phyloP scores from a whole-genome alignment of 495 filamentous ascomycete species.

The Penicillium chermesinum region DNA sequence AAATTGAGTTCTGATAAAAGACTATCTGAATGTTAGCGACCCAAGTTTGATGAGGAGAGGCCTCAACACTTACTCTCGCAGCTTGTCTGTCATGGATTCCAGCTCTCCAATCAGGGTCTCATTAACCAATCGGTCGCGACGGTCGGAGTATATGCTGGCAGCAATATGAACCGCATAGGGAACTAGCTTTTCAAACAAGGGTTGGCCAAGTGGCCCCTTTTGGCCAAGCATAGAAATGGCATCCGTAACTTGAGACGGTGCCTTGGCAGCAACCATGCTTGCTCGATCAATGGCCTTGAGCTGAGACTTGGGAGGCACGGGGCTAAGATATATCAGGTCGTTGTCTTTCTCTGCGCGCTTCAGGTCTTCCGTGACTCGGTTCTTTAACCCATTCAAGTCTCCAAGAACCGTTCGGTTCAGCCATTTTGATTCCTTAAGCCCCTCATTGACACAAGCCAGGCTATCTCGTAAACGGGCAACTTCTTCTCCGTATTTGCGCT shows the following conservation, averaged over 20 bases:
- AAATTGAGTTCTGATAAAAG: constrained; percentile 79
- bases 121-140: constrained; percentile 82
- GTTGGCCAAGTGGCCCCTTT: constrained; percentile 70
- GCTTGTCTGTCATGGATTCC: constrained; percentile 70
- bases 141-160: constrained; percentile 90
- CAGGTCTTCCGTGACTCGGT: constrained; percentile 74
- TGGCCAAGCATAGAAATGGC: constrained; percentile 75
- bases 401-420: constrained; percentile 77
- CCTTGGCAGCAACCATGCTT: constrained; percentile 75
- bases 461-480: constrained; percentile 81
- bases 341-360: constrained; percentile 96
- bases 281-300: constrained; percentile 81
- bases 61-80: constrained; percentile 58
- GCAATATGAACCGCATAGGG: constrained; percentile 95
- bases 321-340: constrained; percentile 82
- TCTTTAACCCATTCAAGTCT: constrained; percentile 80
- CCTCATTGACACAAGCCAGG: constrained; percentile 77
- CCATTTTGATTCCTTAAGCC: constrained; percentile 78
- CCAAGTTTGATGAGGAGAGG: neutral
- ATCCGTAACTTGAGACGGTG: constrained; percentile 78
- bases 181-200: constrained; percentile 85
- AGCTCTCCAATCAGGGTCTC: constrained; percentile 78
- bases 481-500: constrained; percentile 92
- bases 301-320: constrained; percentile 84
- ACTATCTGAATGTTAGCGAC: constrained; percentile 25